Conservation (phyloP, 1,284 basidiomycete species). For the Pascua guehoae region DNA sequence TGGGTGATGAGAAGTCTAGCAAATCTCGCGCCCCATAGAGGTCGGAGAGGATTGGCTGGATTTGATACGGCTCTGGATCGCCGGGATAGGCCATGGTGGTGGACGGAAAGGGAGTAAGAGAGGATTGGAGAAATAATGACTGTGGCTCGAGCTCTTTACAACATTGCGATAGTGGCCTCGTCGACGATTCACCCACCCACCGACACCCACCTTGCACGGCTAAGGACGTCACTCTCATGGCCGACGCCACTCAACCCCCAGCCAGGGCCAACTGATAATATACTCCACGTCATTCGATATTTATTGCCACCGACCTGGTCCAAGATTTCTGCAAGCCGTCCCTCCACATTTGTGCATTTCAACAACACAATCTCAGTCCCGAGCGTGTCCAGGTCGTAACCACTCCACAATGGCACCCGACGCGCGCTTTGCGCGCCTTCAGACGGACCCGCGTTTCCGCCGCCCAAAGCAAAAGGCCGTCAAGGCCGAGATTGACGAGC, state of each 20-base stretch:
- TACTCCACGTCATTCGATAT: not conserved
- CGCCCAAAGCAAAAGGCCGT: slow-evolving; percentile 71
- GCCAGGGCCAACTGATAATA: too few relatives aligned
- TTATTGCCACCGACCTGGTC: slow-evolving; percentile 1
- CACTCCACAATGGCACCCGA: slow-evolving; percentile 50
- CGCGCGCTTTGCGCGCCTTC: slow-evolving; percentile 78
- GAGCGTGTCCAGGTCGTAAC: not conserved
- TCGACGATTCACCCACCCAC: too few relatives aligned
- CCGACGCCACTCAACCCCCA: too few relatives aligned
- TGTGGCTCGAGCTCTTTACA: too few relatives aligned
- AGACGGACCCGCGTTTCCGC: slow-evolving; percentile 89
- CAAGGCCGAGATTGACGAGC: slow-evolving; percentile 86
- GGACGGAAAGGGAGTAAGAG: not conserved
- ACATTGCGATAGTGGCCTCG: too few relatives aligned
- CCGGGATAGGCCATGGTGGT: not conserved
- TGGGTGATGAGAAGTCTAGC: slow-evolving; percentile 35
- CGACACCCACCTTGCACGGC: too few relatives aligned
- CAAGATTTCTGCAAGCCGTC: not conserved
- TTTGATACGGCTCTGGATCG: slow-evolving; percentile 29
- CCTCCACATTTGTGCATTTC: not conserved
- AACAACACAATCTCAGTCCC: not conserved
- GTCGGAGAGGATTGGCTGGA: slow-evolving; percentile 40
- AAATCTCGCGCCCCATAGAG: slow-evolving; percentile 40
- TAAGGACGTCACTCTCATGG: too few relatives aligned
- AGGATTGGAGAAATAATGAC: too few relatives aligned